phyloP scores from a whole-genome alignment of 1,284 basidiomycete genomes.

The Moniliella sp. region DNA sequence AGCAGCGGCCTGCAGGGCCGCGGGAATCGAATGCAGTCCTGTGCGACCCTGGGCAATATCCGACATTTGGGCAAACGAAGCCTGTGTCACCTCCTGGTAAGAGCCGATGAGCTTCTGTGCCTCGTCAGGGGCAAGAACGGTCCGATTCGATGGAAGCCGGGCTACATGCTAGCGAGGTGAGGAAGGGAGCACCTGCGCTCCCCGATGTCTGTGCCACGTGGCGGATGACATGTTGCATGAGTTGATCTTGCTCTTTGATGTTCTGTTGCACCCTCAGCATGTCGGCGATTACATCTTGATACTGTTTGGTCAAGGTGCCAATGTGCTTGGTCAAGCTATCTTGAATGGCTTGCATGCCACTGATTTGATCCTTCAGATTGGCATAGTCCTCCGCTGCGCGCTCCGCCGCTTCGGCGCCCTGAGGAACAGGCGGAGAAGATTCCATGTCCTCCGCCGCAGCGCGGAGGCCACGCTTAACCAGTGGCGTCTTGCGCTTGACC shows the following conservation, averaged over 20 bases:
- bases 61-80: conserved; percentile 50
- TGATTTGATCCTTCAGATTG: conserved; percentile 17
- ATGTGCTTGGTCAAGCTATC: conserved; percentile 35
- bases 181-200: too few species aligned
- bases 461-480: conserved; percentile 39
- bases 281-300: conserved; percentile 55
- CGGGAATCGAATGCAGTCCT: too few species aligned
- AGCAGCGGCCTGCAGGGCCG: too few species aligned
- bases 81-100: conserved; percentile 44
- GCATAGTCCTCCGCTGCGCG: conserved; percentile 11
- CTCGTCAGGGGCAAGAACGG: conserved; percentile 45
- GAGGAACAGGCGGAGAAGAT: conserved; percentile 24
- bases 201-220: conserved; percentile 57
- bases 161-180: too few species aligned
- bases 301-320: conserved; percentile 49
- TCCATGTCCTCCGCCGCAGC: conserved; percentile 3
- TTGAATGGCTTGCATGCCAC: conserved; percentile 13
- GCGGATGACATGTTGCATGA: conserved; percentile 61
- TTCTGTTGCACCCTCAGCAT: conserved; percentile 63
- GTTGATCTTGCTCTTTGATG: conserved; percentile 60
- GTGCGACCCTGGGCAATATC: conserved; percentile 37
- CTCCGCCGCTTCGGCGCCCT: conserved; percentile 5
- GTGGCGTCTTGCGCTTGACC: conserved; percentile 59
- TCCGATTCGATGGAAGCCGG: conserved; percentile 2
- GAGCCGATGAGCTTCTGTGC: conserved; percentile 43